phyloP scores from a whole-genome alignment of 306 rosid genomes.

The Alnus rubra region DNA sequence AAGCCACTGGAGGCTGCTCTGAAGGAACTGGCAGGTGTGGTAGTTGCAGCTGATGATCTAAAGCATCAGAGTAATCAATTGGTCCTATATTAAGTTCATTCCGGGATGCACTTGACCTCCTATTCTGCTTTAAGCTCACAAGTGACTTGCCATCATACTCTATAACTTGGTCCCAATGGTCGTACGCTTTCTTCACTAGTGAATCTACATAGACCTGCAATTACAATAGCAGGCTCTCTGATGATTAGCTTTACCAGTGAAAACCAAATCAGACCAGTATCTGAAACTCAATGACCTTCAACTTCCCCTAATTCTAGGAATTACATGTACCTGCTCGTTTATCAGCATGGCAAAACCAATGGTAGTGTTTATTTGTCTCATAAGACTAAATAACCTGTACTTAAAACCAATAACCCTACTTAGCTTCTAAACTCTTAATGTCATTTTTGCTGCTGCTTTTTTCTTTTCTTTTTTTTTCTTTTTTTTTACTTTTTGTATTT shows the following conservation, averaged over 20 bases:
- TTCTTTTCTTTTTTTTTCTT: too few relatives aligned
- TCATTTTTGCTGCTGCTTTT: neutral
- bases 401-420: neutral
- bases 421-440: neutral
- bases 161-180: conserved; percentile 84
- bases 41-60: conserved; percentile 57
- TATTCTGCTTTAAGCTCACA: conserved; percentile 47
- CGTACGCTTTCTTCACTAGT: conserved; percentile 92
- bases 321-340: conserved; percentile 5
- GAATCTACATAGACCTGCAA: conserved; percentile 87
- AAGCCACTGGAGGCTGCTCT: conserved; percentile 55
- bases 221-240: conserved; percentile 29
- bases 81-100: conserved; percentile 53
- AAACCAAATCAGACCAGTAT: neutral
- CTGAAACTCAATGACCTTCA: conserved; percentile 19
- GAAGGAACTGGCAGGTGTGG: conserved; percentile 50
- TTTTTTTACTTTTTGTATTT: neutral
- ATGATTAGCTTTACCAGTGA: conserved; percentile 19
- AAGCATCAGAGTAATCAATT: conserved; percentile 43
- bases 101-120: conserved; percentile 42
- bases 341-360: conserved; percentile 8
- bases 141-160: conserved; percentile 94
- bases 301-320: conserved; percentile 5
- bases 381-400: neutral
- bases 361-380: neutral